Percentiles rank a stretch among this genome's conserved stretches.
Conservation (phyloP, 2,329 filamentous ascomycete species). For the Fusarium odoratissimum region DNA sequence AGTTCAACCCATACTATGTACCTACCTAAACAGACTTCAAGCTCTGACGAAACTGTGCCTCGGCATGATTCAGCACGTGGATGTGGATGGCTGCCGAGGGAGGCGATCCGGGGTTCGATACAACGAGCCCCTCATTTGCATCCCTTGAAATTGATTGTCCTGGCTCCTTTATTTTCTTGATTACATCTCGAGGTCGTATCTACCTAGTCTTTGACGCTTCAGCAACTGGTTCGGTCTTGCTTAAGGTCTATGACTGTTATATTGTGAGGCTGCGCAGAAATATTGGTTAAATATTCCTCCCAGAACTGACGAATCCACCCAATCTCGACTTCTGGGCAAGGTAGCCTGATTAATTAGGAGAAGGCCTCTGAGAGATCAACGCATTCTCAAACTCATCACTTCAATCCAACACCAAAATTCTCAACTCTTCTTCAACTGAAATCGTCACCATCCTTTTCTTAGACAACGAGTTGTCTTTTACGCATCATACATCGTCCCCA, state of each 20-base stretch:
- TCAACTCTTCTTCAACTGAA: neutral
- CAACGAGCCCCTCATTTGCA: conserved; percentile 24
- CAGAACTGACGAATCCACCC: conserved; percentile 2
- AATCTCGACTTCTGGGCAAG: neutral
- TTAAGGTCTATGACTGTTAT: conserved; percentile 12
- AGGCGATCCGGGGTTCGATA: conserved; percentile 22
- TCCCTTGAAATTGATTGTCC: conserved; percentile 1
- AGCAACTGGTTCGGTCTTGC: neutral
- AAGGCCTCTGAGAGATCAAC: neutral
- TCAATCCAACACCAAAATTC: neutral
- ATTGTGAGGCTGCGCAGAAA: conserved; percentile 1
- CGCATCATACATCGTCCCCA: neutral
- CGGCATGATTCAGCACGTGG: conserved; percentile 32
- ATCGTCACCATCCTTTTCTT: conserved; percentile 1
- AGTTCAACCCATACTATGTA: neutral
- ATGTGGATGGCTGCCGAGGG: conserved; percentile 24
- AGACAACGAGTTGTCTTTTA: neutral
- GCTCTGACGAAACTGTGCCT: conserved; percentile 25
- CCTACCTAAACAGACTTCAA: neutral
- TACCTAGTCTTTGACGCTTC: neutral
- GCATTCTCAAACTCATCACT: neutral
- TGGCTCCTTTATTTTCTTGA: neutral
- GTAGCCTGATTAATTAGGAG: conserved; percentile 28
- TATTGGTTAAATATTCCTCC: conserved; percentile 2
- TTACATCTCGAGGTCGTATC: neutral